Percentiles rank a stretch among this genome's conserved stretches.
phyloP scores from a whole-genome alignment of 805 yeast genomes.

The Jamesozyma jinghongensis region DNA sequence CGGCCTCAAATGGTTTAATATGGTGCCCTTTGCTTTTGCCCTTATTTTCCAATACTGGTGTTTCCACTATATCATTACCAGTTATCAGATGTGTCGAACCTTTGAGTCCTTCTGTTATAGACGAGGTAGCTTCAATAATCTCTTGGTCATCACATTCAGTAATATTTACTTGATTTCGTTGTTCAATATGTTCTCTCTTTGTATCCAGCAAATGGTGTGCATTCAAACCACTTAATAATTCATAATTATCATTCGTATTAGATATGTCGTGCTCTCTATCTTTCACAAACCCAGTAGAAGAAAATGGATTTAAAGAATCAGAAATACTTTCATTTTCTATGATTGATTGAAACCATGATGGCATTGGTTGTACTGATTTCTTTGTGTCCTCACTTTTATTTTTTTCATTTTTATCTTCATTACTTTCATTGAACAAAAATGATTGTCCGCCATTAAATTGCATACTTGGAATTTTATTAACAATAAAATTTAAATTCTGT shows the following conservation, averaged over 20 bases:
- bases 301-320: conserved; percentile 14
- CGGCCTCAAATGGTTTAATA: too few species aligned
- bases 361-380: conserved; percentile 16
- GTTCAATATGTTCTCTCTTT: too few species aligned
- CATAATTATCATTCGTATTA: conserved; percentile 9
- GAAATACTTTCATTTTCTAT: conserved; percentile 1
- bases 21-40: too few species aligned
- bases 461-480: conserved; percentile 15
- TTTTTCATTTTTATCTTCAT: conserved; percentile 3
- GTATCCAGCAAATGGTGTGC: conserved; percentile 10
- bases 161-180: too few species aligned
- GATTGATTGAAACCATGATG: conserved; percentile 25
- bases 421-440: conserved; percentile 13
- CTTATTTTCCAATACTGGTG: too few species aligned
- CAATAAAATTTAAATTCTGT: conserved; percentile 18
- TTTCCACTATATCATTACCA: too few species aligned
- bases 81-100: too few species aligned
- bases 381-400: conserved; percentile 3
- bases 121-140: too few species aligned
- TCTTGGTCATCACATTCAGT: too few species aligned
- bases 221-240: conserved; percentile 14
- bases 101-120: too few species aligned
- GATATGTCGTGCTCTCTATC: conserved; percentile 8
- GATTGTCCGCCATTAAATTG: conserved; percentile 6
- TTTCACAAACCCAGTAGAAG: conserved; percentile 13